These are phyloP conservation scores for Fusarium abutilonis DNA, from an alignment of 2,329 filamentous ascomycete species.

Conservation along the genomic window DNA sequence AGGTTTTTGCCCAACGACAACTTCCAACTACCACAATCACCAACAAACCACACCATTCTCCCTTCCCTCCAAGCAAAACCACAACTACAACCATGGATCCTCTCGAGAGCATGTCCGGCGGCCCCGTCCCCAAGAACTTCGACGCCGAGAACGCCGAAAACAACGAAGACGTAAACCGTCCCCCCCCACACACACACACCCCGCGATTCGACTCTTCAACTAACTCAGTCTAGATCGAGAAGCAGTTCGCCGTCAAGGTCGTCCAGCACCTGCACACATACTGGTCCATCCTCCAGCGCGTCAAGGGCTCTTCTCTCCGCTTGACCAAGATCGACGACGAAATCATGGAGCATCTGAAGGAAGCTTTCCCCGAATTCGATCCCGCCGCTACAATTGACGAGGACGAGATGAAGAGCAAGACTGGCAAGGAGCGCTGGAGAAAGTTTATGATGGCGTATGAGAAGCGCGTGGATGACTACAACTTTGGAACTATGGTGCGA, in stretches of 20 bases:
- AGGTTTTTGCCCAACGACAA: conserved; percentile 42
- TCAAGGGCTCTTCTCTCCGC: conserved; percentile 86
- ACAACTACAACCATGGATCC: conserved; percentile 48
- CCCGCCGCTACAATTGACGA: conserved; percentile 83
- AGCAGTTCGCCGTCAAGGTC: conserved; percentile 98
- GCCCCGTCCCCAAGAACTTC: conserved; percentile 64
- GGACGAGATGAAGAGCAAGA: conserved; percentile 97
- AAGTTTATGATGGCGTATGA: conserved; percentile 95
- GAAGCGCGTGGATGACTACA: conserved; percentile 95
- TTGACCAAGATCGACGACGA: conserved; percentile 96
- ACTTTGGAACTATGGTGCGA: conserved; percentile 95
- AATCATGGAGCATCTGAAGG: conserved; percentile 87
- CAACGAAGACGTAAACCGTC: conserved; percentile 62
- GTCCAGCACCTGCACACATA: conserved; percentile 98
- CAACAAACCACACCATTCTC: neutral
- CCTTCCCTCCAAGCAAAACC: neutral
- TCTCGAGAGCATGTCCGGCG: conserved; percentile 52
- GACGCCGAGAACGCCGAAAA: conserved; percentile 66
- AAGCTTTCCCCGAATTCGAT: conserved; percentile 93
- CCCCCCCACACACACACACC: neutral
- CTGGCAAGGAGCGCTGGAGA: conserved; percentile 93
- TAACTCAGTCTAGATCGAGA: conserved; percentile 79
- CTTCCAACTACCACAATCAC: conserved; percentile 16
- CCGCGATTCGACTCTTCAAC: conserved; percentile 9
- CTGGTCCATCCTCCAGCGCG: conserved; percentile 92